Percentiles rank a stretch among this genome's conserved stretches.
These are phyloP conservation scores for Penicilliopsis zonata DNA, from an alignment of 495 filamentous ascomycete species.

Conservation along the genomic window DNA sequence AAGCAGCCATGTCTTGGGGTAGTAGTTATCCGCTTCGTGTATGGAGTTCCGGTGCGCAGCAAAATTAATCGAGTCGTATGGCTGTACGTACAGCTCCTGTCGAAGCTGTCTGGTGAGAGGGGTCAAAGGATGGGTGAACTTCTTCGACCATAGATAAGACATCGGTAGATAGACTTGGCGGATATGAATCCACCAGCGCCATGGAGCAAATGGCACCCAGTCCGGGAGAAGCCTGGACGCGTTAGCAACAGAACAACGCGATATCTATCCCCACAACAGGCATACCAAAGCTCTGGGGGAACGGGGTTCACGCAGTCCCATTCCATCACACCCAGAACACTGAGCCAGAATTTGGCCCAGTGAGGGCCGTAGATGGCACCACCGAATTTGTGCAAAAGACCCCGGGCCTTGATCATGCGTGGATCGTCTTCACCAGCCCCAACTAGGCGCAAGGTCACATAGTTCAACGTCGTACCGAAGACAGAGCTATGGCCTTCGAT, in stretches of 20 bases:
- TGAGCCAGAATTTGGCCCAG: conserved; percentile 92
- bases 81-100: conserved; percentile 73
- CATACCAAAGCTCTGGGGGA: conserved; percentile 79
- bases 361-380: conserved; percentile 79
- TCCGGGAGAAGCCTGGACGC: conserved; percentile 66
- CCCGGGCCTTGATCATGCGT: conserved; percentile 77
- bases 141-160: conserved; percentile 77
- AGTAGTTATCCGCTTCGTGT: conserved; percentile 70
- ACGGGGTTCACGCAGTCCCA: conserved; percentile 94
- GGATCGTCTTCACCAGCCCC: conserved; percentile 81
- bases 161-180: conserved; percentile 87
- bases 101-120: conserved; percentile 60
- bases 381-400: conserved; percentile 71
- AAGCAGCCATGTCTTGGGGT: conserved; percentile 79
- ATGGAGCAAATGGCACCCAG: conserved; percentile 89
- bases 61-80: conserved; percentile 71
- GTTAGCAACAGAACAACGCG: background rate
- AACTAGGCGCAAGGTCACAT: conserved; percentile 71
- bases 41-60: conserved; percentile 71
- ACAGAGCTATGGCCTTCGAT: conserved; percentile 91
- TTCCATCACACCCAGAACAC: conserved; percentile 65
- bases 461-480: conserved; percentile 85
- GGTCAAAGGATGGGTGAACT: conserved; percentile 58
- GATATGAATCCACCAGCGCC: conserved; percentile 99
- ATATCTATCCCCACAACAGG: conserved; percentile 2